A percentile compares a stretch with the other conserved stretches of the same genome.
Evolutionary conservation across 2,329 filamentous ascomycete genomes (phyloP).

Genomic region (Metarhizium album): DNA sequence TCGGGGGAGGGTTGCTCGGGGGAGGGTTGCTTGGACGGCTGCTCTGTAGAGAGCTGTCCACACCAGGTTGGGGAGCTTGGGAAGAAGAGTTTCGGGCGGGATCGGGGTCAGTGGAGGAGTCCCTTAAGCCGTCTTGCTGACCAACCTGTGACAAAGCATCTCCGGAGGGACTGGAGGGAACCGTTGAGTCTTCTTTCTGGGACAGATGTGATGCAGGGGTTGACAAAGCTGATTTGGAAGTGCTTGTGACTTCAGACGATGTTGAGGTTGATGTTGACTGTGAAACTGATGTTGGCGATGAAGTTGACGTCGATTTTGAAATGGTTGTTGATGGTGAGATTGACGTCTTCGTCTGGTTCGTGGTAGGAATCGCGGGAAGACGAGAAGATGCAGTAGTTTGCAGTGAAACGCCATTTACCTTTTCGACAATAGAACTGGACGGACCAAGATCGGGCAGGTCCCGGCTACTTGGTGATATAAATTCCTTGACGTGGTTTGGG

Average conservation of each 20-base stretch:
- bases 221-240: background rate
- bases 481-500: background rate
- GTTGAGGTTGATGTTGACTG: background rate
- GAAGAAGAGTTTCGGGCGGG: background rate
- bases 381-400: background rate
- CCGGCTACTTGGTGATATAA: background rate
- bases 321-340: background rate
- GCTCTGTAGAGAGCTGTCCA: background rate
- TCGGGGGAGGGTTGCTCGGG: too few species aligned
- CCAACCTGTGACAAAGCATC: background rate
- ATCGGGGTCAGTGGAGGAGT: background rate
- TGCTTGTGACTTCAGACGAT: background rate
- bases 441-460: background rate
- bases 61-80: background rate
- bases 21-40: background rate
- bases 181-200: background rate
- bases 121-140: background rate
- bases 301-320: too few species aligned
- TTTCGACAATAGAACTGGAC: background rate
- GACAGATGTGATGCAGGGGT: background rate
- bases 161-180: background rate
- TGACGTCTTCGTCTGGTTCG: background rate
- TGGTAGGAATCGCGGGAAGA: background rate
- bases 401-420: background rate
- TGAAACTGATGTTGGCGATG: background rate